Conservation (phyloP, 176 grass and related monocot species). For the Oryza officinalis region DNA sequence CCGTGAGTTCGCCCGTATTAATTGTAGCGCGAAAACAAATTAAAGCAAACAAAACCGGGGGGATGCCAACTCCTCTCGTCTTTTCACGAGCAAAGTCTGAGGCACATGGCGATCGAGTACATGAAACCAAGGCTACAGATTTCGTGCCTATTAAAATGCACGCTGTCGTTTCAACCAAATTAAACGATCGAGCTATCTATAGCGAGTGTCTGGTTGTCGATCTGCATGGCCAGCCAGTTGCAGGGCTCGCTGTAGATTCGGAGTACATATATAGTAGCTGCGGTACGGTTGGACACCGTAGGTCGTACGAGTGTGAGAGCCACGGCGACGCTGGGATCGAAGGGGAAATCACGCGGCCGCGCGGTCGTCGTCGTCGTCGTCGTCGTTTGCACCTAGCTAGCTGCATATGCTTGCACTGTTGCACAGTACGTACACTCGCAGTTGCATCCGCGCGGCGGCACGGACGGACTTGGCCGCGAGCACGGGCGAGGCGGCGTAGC, state of each 20-base stretch:
- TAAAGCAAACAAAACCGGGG: background rate
- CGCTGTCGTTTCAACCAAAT: background rate
- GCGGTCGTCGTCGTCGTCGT: too few relatives aligned
- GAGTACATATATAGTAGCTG: background rate
- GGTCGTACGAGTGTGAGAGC: conserved; percentile 14
- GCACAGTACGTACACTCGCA: background rate
- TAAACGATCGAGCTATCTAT: too few relatives aligned
- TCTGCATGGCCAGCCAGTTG: background rate
- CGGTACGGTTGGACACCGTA: background rate
- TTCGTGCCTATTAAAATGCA: background rate
- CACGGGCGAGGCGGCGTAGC: too few relatives aligned
- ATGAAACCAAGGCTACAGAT: background rate
- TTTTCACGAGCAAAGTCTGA: background rate
- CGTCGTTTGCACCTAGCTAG: too few relatives aligned
- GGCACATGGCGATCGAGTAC: background rate
- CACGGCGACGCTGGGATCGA: conserved; percentile 29
- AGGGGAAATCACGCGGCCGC: background rate
- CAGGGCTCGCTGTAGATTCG: background rate
- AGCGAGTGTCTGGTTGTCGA: background rate
- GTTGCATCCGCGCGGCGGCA: background rate
- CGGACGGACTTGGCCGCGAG: too few relatives aligned
- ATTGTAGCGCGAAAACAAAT: conserved; percentile 2
- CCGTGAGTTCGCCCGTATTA: conserved; percentile 14
- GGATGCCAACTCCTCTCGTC: background rate
- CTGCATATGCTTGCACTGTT: too few relatives aligned